Conservation (phyloP, 192 early-diverging fungal genomes). For the Coemansia sp. region DNA sequence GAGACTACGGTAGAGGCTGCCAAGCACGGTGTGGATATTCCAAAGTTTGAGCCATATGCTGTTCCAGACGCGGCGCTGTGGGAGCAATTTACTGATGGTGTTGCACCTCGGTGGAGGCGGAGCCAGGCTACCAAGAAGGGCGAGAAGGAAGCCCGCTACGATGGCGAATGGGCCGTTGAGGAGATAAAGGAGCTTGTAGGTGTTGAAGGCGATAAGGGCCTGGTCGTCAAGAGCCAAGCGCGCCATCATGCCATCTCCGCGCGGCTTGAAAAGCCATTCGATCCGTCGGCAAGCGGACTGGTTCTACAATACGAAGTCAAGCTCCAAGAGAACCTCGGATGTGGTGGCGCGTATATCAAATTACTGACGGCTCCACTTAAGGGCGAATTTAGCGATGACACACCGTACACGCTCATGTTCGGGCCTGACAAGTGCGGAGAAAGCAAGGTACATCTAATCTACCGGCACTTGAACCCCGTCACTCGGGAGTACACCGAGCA, state of each 20-base stretch:
- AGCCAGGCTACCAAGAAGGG: slow-evolving; percentile 42
- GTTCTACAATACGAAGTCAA: slow-evolving; percentile 94
- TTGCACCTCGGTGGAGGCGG: slow-evolving; percentile 29
- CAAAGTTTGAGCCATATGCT: slow-evolving; percentile 32
- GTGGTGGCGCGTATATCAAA: slow-evolving; percentile 94
- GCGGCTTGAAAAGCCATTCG: slow-evolving; percentile 67
- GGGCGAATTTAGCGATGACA: slow-evolving; percentile 74
- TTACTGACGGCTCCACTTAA: slow-evolving; percentile 61
- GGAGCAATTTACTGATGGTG: slow-evolving; percentile 43
- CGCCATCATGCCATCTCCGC: slow-evolving; percentile 89
- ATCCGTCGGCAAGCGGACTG: slow-evolving; percentile 70
- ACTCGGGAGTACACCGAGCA: slow-evolving; percentile 85
- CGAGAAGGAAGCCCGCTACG: slow-evolving; percentile 51
- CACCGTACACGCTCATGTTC: slow-evolving; percentile 92
- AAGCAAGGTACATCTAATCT: slow-evolving; percentile 94
- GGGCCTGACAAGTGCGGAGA: slow-evolving; percentile 93
- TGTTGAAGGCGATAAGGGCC: slow-evolving; percentile 69
- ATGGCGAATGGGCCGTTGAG: slow-evolving; percentile 85
- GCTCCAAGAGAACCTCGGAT: slow-evolving; percentile 63
- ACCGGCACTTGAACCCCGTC: slow-evolving; percentile 85
- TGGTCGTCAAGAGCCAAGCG: slow-evolving; percentile 80
- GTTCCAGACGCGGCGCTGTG: slow-evolving; percentile 39
- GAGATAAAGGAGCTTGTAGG: slow-evolving; percentile 61
- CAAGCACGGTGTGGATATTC: slow-evolving; percentile 16
- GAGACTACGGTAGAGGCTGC: not conserved